Conservation (phyloP, 805 yeast genomes). For the Wickerhamomyces ciferrii region DNA sequence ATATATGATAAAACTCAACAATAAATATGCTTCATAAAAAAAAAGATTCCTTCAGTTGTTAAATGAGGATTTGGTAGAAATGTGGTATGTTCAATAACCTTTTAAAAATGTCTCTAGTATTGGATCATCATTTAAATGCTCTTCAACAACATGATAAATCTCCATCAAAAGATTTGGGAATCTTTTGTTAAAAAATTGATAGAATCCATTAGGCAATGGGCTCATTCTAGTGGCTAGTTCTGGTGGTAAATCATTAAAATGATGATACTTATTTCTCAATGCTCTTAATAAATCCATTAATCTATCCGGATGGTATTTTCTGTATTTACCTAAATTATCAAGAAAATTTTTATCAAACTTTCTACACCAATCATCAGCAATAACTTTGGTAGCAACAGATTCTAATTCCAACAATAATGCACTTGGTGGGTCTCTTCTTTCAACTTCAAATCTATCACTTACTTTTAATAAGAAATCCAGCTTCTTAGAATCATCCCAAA, state of each 20-base stretch:
- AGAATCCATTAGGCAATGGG: slow-evolving; percentile 81
- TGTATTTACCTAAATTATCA: slow-evolving; percentile 82
- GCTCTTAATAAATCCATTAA: slow-evolving; percentile 87
- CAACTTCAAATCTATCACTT: slow-evolving; percentile 87
- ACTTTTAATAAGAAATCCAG: slow-evolving; percentile 81
- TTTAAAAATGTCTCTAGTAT: slow-evolving; percentile 41
- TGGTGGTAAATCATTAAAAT: slow-evolving; percentile 82
- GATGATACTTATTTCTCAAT: slow-evolving; percentile 89
- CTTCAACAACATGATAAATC: slow-evolving; percentile 57
- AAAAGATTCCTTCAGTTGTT: too few relatives aligned
- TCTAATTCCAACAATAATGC: slow-evolving; percentile 53
- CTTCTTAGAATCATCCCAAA: slow-evolving; percentile 73
- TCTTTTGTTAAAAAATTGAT: slow-evolving; percentile 62
- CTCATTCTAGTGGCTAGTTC: slow-evolving; percentile 62
- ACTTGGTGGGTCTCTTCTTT: slow-evolving; percentile 75
- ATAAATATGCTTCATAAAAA: too few relatives aligned
- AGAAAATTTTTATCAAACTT: slow-evolving; percentile 69
- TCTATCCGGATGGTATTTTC: slow-evolving; percentile 77
- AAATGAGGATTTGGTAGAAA: too few relatives aligned
- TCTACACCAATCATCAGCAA: slow-evolving; percentile 72
- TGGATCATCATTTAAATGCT: slow-evolving; percentile 59
- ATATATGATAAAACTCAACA: too few relatives aligned
- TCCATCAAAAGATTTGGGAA: slow-evolving; percentile 81
- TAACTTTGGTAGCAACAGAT: slow-evolving; percentile 38
- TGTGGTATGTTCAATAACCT: too few relatives aligned